phyloP scores from a whole-genome alignment of 257 asterid species.

The Ligustrum vulgare region DNA sequence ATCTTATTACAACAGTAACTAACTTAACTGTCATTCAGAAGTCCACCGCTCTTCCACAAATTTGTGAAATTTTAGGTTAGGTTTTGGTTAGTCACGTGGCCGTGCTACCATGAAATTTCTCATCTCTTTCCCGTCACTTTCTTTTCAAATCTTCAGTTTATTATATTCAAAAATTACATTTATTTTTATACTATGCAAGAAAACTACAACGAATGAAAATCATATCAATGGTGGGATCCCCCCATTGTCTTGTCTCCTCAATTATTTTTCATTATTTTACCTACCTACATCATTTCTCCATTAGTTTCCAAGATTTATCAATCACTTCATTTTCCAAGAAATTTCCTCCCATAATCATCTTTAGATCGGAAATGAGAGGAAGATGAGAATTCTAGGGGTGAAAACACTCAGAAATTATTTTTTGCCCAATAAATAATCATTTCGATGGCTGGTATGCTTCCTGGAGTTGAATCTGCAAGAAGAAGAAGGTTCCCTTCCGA shows the following conservation, averaged over 20 bases:
- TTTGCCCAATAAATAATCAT: background rate
- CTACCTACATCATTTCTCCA: background rate
- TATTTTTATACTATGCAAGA: background rate
- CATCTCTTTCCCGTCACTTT: constrained; percentile 19
- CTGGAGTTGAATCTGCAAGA: constrained; percentile 54
- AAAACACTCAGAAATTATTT: background rate
- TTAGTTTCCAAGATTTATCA: background rate
- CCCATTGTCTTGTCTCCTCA: constrained; percentile 5
- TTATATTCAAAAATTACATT: too few relatives aligned
- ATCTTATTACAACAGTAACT: too few relatives aligned
- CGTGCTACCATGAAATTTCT: constrained; percentile 19
- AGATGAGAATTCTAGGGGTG: background rate
- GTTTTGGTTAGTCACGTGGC: constrained; percentile 1
- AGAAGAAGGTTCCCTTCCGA: constrained; percentile 42
- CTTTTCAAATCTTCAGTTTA: background rate
- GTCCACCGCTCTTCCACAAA: too few relatives aligned
- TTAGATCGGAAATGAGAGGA: background rate
- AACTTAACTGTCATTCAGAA: too few relatives aligned
- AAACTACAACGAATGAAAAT: constrained; percentile 9
- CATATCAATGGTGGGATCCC: constrained; percentile 16
- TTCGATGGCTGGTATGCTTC: constrained; percentile 46
- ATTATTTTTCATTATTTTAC: background rate
- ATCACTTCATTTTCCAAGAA: constrained; percentile 16
- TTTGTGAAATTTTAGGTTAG: background rate
- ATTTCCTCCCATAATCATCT: constrained; percentile 13